Base-by-base conservation (phyloP, 2,329 filamentous ascomycete species). In the Cordyceps fumosorosea region DNA sequence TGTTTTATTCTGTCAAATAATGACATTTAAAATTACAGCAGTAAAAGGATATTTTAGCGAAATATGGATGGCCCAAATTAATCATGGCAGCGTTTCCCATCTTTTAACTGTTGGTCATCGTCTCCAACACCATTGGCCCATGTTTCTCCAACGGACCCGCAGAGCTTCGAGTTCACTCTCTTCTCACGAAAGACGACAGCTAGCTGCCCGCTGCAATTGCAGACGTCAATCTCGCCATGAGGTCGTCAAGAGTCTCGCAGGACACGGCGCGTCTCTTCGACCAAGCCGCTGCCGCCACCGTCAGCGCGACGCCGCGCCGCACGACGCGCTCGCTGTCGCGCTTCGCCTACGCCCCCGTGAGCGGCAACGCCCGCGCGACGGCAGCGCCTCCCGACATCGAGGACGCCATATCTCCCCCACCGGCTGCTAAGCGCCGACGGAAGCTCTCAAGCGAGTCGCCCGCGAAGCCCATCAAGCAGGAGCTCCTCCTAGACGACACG, bases 191-290 rank as follows among this genome's bases (percentile, higher is more conserved):
- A 2, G 3, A 10, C 10, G 34, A 37, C 7, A 14, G 11, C 34
- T 37, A 3, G 34, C 34, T 37, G 34, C 34, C 3, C 12, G 11
- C 29, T 4, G 34, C 34, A 12, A 37, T 37, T 37, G 34, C 7
- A 14, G 20, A 16, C 10, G 29, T 29, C 22, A 6, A 12, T 37
- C 10, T 48, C 11, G n/a, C 10, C 11, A 87, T 86, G 84, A 78
- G 81, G 48, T 82, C 83, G 5, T 87, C 85, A 10, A 77, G 80
- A 48, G 73, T 85, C 58, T 85, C 84, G 10, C 79, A 79, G 67
- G 84, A 88, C 32, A 83, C 85, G 0, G 74, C 83, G 5, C 84
- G 80, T 64, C 72, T 86, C n/a, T 75, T 86, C 54, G 77, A 81
- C 65, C 69, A 69, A 48, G 64, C 63, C 40, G 53, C 65, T 1